phyloP scores from a whole-genome alignment of 176 grass and related monocot species.

The Guadua angustifolia region DNA sequence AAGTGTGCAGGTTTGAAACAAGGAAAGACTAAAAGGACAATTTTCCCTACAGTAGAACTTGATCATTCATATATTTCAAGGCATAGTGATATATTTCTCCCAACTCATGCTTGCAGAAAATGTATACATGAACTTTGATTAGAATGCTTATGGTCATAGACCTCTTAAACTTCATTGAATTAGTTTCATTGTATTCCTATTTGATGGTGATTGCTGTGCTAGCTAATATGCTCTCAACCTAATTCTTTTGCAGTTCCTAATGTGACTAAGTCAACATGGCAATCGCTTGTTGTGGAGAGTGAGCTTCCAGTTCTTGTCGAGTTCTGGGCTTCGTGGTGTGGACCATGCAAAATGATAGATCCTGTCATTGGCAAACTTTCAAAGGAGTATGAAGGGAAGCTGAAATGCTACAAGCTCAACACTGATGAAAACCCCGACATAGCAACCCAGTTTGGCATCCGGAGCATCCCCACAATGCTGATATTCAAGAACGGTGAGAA shows the following conservation, averaged over 20 bases:
- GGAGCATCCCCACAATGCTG: constrained; percentile 79
- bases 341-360: constrained; percentile 77
- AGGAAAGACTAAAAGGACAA: neutral
- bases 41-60: neutral
- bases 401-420: constrained; percentile 78
- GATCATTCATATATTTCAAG: neutral
- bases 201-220: neutral
- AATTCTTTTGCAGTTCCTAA: constrained; percentile 55
- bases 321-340: constrained; percentile 89
- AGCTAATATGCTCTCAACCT: neutral
- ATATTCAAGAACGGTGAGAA: constrained; percentile 82
- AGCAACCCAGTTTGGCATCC: constrained; percentile 63
- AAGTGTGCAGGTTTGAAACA: neutral
- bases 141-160: neutral
- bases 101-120: neutral
- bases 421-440: constrained; percentile 68
- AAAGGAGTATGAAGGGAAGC: constrained; percentile 67
- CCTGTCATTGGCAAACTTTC: constrained; percentile 70
- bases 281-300: constrained; percentile 55
- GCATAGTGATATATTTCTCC: neutral
- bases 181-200: constrained; percentile 4
- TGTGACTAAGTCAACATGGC: constrained; percentile 67
- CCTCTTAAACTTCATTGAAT: neutral
- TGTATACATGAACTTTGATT: neutral
- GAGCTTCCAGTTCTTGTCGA: constrained; percentile 71